phyloP scores from a whole-genome alignment of 371 early-diverging fungal species.

The Paraphysoderma sedebokerense region DNA sequence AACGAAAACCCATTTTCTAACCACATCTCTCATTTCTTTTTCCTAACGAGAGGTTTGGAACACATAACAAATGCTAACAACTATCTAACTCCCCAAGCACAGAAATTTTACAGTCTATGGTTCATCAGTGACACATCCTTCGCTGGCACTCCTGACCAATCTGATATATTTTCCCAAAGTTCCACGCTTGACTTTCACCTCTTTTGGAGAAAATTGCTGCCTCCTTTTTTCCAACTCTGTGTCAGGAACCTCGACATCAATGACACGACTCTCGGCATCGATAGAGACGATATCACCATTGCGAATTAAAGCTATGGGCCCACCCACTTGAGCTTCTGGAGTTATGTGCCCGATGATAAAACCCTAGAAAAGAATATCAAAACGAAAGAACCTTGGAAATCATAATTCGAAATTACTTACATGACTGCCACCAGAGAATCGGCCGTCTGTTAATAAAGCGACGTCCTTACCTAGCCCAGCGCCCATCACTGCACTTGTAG shows the following conservation, averaged over 20 bases:
- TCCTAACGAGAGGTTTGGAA: too few relatives aligned
- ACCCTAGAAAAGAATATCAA: conserved; percentile 26
- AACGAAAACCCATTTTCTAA: too few relatives aligned
- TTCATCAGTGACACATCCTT: conserved; percentile 70
- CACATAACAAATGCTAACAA: too few relatives aligned
- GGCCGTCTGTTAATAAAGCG: conserved; percentile 88
- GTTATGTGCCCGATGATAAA: conserved; percentile 96
- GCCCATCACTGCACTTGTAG: conserved; percentile 92
- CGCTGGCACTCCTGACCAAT: conserved; percentile 61
- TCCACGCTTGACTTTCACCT: conserved; percentile 72
- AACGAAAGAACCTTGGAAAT: not conserved
- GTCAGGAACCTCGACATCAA: conserved; percentile 55
- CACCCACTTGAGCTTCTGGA: conserved; percentile 93
- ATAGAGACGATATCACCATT: conserved; percentile 77
- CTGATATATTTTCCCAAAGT: conserved; percentile 78
- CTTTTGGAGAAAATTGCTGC: conserved; percentile 50
- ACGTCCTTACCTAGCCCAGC: conserved; percentile 94
- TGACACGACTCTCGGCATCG: conserved; percentile 56
- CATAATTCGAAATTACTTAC: conserved; percentile 17
- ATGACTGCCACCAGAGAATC: conserved; percentile 94
- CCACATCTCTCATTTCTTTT: too few relatives aligned
- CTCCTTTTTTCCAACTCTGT: conserved; percentile 54
- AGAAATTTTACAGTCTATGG: too few relatives aligned
- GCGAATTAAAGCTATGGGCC: conserved; percentile 76
- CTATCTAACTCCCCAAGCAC: too few relatives aligned